Evolutionary conservation across 208 protist species (phyloP), one percentile per base, ranked within the genome.

Genomic region (Phytomonas francai): DNA sequence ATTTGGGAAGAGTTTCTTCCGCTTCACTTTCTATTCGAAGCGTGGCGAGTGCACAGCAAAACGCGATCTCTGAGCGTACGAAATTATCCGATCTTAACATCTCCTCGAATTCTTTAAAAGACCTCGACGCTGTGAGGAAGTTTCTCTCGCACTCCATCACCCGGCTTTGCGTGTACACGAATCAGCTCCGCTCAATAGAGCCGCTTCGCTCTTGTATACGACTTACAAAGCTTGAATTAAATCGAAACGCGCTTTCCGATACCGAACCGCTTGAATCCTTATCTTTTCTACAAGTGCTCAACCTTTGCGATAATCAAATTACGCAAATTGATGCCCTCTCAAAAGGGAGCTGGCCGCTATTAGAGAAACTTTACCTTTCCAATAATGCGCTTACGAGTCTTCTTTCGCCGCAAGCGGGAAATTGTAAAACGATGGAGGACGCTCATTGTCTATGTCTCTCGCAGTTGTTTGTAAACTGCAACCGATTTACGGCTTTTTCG

Each of bases 381-480:
- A 65, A 84, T 67, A 93, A 91, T 61, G 61, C 59, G n/a, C 67
- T 91, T 31, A 6, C 28, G 14, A 27, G 19, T 3, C 70, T 84
- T 63, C 54, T 68, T 2, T 19, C 36, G 11, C 33, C n/a, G 0
- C 39, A n/a, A 27, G 28, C 27, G 31, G 30, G 7, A 39, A 25
- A 30, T 12, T 3, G 5, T 7, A 12, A 27, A 25, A 16, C 9
- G 71, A 64, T 67, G 14, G 25, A 36, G 8, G 14, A 36, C 8
- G 25, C 51, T 30, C 70, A 70, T 8, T 80, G 82, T 32, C 30
- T 71, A 29, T 91, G 81, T 39, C 67, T 96, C 3, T 80, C 74
- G 19, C 80, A 94, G 59, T 76, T 96, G 5, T 93, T 92, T 65
- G 61, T 94, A 12, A 93, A 91, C 66, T 67, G 86, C 62, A 83